Evolutionary conservation across 1,139 yeast species (phyloP), one percentile per base, ranked within the genome.

Genomic region (Lodderomyces jiufengensis): DNA sequence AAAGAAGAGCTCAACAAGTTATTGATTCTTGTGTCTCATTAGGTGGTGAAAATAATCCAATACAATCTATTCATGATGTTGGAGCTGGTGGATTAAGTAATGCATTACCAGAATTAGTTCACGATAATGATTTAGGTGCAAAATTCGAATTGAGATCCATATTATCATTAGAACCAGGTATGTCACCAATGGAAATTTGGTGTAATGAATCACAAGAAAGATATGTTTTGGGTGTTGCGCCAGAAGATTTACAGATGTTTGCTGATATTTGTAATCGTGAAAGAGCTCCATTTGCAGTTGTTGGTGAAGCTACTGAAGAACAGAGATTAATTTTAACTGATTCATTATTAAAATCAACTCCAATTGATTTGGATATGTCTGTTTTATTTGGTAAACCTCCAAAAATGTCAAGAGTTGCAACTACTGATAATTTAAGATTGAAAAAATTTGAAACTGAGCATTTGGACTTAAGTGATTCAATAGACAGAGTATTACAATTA

Each of bases 151-250:
- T 94, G 45, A 81, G 99, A 64, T 85, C 90, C 40, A 83, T 94
- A 39, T 78, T 95, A 40, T 82, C 90, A 26, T 76, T 88, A 47
- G 99, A 94, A 61, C 95, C 96, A 33, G 95, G 97, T 40, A 88
- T 94, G 97, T 90, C 97, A 8, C 97, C 99, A 37, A 86, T 92
- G 95, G 98, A 94, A 67, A 88, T 94, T 49, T 94, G 99, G 99
- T 94, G 99, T 76, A 90, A 95, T 54, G 99, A 94, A 65, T 94
- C 98, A 5, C 99, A 94, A 66, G 99, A 94, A 63, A 80, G 99
- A 61, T 94, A 90, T 55, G 98, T 94, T 21, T 63, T 94, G 54
- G 98, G 95, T 46, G 95, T 92, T 44, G 76, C 90, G 9, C 88
- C 87, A 38, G 81, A 80, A 44, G 85, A 88, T 56, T 66, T 92